These are phyloP conservation scores for Seminavis robusta DNA, from an alignment of 108 stramenopile species.

Conservation along the genomic window DNA sequence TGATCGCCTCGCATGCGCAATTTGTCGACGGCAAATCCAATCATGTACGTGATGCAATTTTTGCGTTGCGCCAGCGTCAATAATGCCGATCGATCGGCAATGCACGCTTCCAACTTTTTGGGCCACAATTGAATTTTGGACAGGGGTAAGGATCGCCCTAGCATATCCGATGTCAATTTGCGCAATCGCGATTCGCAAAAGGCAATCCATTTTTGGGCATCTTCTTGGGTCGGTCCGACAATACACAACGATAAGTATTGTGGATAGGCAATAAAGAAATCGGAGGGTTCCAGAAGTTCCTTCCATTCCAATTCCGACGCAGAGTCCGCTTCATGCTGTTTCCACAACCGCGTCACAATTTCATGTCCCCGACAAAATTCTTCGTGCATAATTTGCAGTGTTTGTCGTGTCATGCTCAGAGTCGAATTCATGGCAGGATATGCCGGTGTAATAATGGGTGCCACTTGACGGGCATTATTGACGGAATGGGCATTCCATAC, in stretches of 20 bases:
- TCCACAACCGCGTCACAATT: constrained; percentile 74
- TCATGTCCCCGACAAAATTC: constrained; percentile 81
- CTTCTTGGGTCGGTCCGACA: constrained; percentile 82
- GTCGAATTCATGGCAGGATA: constrained; percentile 99
- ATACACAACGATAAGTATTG: constrained; percentile 93
- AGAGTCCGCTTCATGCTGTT: constrained; percentile 47
- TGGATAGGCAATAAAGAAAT: constrained; percentile 95
- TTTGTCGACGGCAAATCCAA: constrained; percentile 77
- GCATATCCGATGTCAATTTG: constrained; percentile 76
- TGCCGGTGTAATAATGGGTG: constrained; percentile 98
- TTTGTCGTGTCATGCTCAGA: constrained; percentile 82
- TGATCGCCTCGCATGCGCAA: constrained; percentile 82
- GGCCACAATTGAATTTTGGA: constrained; percentile 87
- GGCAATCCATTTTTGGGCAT: constrained; percentile 90
- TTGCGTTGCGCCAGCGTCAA: constrained; percentile 73
- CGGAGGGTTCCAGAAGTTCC: constrained; percentile 86
- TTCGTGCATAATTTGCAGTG: constrained; percentile 79
- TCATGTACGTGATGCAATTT: constrained; percentile 80
- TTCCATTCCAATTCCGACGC: constrained; percentile 56
- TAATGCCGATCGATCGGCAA: constrained; percentile 69
- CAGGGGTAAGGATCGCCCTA: constrained; percentile 75
- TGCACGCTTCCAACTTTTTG: constrained; percentile 82
- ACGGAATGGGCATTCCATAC: constrained; percentile 62
- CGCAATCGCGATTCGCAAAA: constrained; percentile 92
- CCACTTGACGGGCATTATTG: constrained; percentile 67